Evolutionary conservation across 306 rosid genomes (phyloP).

Genomic region (Dicorynia guianensis): DNA sequence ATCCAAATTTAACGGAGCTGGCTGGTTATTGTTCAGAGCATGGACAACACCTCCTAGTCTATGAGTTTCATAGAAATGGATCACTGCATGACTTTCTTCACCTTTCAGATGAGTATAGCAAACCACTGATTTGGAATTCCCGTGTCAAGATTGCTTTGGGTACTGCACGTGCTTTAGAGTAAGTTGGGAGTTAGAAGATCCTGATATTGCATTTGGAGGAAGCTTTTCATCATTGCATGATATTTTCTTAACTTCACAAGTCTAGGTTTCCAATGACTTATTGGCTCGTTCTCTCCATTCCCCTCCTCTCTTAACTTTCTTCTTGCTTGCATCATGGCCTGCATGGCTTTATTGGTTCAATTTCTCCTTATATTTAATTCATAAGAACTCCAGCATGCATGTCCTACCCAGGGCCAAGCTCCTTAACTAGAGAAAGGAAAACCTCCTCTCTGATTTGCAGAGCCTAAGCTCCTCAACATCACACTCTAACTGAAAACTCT

Average conservation of each 20-base stretch:
- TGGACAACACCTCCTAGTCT: constrained; percentile 87
- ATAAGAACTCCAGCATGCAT: too few species aligned
- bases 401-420: too few species aligned
- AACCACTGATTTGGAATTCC: constrained; percentile 95
- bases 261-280: constrained; percentile 7
- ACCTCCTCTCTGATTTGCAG: too few species aligned
- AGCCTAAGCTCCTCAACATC: too few species aligned
- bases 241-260: not conserved
- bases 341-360: constrained; percentile 18
- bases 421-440: too few species aligned
- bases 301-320: constrained; percentile 18
- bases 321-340: constrained; percentile 21
- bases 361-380: not conserved
- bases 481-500: too few species aligned
- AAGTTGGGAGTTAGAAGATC: constrained; percentile 51
- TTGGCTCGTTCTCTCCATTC: not conserved
- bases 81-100: constrained; percentile 91
- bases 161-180: constrained; percentile 96
- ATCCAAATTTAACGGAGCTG: constrained; percentile 89
- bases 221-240: constrained; percentile 8
- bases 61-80: constrained; percentile 88
- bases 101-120: constrained; percentile 80
- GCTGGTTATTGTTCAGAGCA: constrained; percentile 98
- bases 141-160: constrained; percentile 98
- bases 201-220: constrained; percentile 22